Evolutionary conservation across 768 basidiomycete species (phyloP), one percentile per base, ranked within the genome.

Genomic region (Fibroporia radiculosa): DNA sequence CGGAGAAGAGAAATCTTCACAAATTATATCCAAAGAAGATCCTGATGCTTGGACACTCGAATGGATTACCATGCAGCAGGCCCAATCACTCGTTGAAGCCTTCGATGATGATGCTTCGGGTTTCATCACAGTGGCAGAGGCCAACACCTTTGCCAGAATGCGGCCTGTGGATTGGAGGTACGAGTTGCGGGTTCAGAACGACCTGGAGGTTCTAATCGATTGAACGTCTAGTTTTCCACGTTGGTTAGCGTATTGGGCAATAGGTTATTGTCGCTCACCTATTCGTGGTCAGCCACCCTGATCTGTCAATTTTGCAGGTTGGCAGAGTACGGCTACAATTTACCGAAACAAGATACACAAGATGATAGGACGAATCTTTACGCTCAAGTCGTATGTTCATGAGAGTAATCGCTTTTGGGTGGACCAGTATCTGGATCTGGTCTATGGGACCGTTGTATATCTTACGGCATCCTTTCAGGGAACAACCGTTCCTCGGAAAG

Each of bases 81-180:
- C 68, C 8, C 65, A 63, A 19, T 40, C 65, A 0, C 55, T 70
- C 31, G 43, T 57, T 4, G 67, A 69, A 43, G 67, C 67, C 0
- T 63, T 69, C 31, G 70, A 70, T 35, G 65, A 66, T 28, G 68
- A 71, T 40, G 64, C 60, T 0, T 60, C 63, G 3, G 66, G 66
- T 0, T 69, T 67, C 36, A 52, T 66, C 22, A 63, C 53, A 24
- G 55, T 68, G 14, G 50, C 55, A 8, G 66, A 66, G 26, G 62
- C 61, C 1, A 68, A 68, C 39, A 39, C 42, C 0, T 66, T 68
- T 38, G 64, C 62, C 0, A 23, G 48, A 1, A 40, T 53, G n/a
- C 52, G 60, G 3, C 67, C 66, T 0, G 26, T 52, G 24, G 61
- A 55, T 12, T 68, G 64, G 64, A 62, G 56, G 56, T 56, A 25